These are phyloP conservation scores for Pseudocercospora fuligena DNA, from an alignment of 2,329 filamentous ascomycete genomes.

Conservation along the genomic window DNA sequence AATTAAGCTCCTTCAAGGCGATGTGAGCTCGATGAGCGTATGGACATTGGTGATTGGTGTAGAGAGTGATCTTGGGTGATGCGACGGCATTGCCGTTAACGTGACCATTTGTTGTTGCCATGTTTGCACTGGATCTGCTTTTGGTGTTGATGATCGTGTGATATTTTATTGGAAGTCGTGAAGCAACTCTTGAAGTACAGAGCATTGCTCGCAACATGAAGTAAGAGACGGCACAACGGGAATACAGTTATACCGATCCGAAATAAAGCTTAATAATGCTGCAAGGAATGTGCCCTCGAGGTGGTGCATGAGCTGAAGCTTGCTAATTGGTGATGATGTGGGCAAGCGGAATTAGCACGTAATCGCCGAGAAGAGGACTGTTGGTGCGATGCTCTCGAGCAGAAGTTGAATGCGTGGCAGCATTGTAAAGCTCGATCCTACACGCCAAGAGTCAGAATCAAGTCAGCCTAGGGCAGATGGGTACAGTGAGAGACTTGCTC, in stretches of 20 bases:
- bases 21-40: constrained; percentile 71
- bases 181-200: background rate
- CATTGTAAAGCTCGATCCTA: background rate
- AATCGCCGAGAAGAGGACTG: background rate
- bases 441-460: background rate
- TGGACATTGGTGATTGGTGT: constrained; percentile 72
- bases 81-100: constrained; percentile 2
- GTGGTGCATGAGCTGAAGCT: background rate
- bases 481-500: background rate
- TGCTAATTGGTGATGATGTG: background rate
- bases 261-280: background rate
- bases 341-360: background rate
- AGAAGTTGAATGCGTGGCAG: background rate
- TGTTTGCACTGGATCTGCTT: background rate
- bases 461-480: background rate
- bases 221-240: background rate
- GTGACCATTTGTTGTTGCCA: constrained; percentile 14
- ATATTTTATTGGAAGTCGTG: background rate
- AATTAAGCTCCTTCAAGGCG: constrained; percentile 38
- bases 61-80: constrained; percentile 52
- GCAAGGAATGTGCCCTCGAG: background rate
- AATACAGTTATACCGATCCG: background rate
- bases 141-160: background rate
- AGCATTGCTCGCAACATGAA: background rate
- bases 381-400: background rate